Base-by-base conservation (phyloP, 352 stramenopile species). In the Pythium guiyangense region DNA sequence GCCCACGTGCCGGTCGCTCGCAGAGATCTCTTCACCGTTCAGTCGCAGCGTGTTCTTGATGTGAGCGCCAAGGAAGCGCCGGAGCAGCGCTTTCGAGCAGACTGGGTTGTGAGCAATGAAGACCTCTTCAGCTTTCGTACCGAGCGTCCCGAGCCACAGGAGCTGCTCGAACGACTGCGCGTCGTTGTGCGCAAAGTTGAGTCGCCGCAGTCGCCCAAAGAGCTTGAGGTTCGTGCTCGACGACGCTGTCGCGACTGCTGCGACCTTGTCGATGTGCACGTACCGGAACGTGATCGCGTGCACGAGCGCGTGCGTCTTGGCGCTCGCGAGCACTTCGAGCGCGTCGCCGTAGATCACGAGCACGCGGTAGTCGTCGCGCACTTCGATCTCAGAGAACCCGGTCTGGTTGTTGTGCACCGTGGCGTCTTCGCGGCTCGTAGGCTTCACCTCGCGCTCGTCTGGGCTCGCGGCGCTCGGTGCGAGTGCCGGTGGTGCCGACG, bases 161-260 rank as follows among this genome's bases (percentile, higher is more conserved):
- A 92, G 57, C 50, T 92, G 79, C 0, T 88, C 70, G 59, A 90
- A 84, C 8, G 67, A 67, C 4, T 73, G 61, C 18, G 90, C 57
- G 54, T 90, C 78, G 52, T 92, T 92, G 60, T 83, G 60, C n/a
- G 68, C 59, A 57, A 92, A 87, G 42, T 71, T 79, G 26, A 92
- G 49, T 10, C 80, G 57, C 1, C 79, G 68, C 26, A 92, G 54
- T 0, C 74, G 56, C 4, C 64, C 67, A 60, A 90, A 92, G 44
- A 81, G 63, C 56, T 85, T 90, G 27, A 91, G 50, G 29, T 86
- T 86, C 0, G 60, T 42, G 31, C 58, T 75, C n/a, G 59, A 64
- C 12, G 69, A 35, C 3, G 66, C 67, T 3, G 59, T 70, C 6
- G 77, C 66, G 5, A 67, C 67, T 8, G 62, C 52, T 17, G 63